Evolutionary conservation across 2,329 filamentous ascomycete genomes (phyloP).

Genomic region (Botryotinia narcissicola): DNA sequence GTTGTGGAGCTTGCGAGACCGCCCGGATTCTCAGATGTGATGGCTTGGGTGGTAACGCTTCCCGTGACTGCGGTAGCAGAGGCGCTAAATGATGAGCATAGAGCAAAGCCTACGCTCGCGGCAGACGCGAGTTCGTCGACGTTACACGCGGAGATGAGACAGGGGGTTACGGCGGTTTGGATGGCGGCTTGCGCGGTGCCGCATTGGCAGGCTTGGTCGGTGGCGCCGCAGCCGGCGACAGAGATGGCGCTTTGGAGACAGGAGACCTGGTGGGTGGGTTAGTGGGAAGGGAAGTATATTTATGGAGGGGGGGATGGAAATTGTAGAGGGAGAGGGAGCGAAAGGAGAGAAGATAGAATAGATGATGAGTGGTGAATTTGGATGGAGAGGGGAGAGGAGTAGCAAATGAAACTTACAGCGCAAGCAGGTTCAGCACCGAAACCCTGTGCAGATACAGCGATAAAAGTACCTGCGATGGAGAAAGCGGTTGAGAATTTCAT

Average conservation of each 20-base stretch:
- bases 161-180: slow-evolving; percentile 37
- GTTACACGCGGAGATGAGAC: slow-evolving; percentile 40
- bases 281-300: background rate
- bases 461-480: background rate
- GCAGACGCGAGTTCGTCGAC: slow-evolving; percentile 36
- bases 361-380: background rate
- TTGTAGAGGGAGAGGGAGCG: too few species aligned
- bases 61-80: background rate
- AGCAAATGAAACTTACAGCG: background rate
- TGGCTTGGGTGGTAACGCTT: background rate
- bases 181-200: slow-evolving; percentile 31
- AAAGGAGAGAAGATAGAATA: background rate
- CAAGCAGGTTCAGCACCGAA: slow-evolving; percentile 11
- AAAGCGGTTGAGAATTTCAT: slow-evolving; percentile 10
- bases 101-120: slow-evolving; percentile 36
- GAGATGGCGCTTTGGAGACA: slow-evolving; percentile 42
- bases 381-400: background rate
- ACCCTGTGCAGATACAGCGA: background rate
- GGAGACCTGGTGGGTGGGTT: background rate
- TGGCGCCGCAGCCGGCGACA: slow-evolving; percentile 41
- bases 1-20: background rate
- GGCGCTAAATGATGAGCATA: slow-evolving; percentile 39
- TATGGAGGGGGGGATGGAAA: background rate
- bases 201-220: slow-evolving; percentile 44
- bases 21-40: background rate